Percentiles rank a stretch among this genome's conserved stretches.
Conservation (phyloP, 164 flowering plant genomes). For the Kingdonia uniflora region DNA sequence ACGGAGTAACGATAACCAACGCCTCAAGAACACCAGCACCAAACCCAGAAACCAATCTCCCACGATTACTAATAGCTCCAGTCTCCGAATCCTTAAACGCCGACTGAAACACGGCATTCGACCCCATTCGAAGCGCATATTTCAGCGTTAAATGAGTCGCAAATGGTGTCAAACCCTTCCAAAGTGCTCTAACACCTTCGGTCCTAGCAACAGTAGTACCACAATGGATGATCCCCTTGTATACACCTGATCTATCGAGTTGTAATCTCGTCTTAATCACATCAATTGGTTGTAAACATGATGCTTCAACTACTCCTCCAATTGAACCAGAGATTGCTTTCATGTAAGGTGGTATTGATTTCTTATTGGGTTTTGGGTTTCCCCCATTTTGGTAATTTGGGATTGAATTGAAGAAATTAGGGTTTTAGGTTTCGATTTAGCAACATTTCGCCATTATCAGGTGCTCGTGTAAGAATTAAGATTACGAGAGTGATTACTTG, state of each 20-base stretch:
- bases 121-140: constrained; percentile 91
- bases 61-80: constrained; percentile 56
- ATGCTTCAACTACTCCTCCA: constrained; percentile 83
- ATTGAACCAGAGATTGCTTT: constrained; percentile 90
- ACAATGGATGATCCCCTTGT: constrained; percentile 81
- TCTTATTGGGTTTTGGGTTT: constrained; percentile 8
- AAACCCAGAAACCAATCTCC: constrained; percentile 59
- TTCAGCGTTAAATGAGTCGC: constrained; percentile 91
- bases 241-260: constrained; percentile 59
- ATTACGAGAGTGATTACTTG: no score
- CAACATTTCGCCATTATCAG: no score
- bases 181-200: constrained; percentile 87
- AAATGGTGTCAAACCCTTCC: constrained; percentile 97
- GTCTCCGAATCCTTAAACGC: constrained; percentile 69
- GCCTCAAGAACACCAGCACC: constrained; percentile 98
- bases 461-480: no score
- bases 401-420: no score
- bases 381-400: no score
- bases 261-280: constrained; percentile 93
- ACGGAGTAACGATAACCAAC: constrained; percentile 86
- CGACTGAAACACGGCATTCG: constrained; percentile 76
- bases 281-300: constrained; percentile 89
- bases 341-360: constrained; percentile 66
- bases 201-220: constrained; percentile 50
- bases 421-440: no score